phyloP scores from a whole-genome alignment of 345 rosid species.

The Hevea brasiliensis region DNA sequence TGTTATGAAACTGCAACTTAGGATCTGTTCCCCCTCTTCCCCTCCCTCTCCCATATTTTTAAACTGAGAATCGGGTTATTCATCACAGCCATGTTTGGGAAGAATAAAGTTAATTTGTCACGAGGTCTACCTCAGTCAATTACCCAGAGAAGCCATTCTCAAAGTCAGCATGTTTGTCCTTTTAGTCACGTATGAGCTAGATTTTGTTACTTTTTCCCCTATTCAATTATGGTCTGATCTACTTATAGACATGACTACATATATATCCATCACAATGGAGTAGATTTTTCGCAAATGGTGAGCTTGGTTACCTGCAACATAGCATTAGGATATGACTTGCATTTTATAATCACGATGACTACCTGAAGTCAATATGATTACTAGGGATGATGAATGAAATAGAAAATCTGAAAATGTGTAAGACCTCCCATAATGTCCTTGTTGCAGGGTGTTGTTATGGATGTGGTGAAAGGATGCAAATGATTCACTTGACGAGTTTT shows the following conservation, averaged over 20 bases:
- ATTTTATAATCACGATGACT: background rate
- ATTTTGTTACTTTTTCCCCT: background rate
- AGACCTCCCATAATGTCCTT: too few relatives aligned
- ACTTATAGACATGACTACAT: background rate
- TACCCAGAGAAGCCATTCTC: background rate
- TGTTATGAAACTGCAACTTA: too few relatives aligned
- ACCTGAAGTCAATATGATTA: background rate
- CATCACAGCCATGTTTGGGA: background rate
- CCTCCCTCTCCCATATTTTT: too few relatives aligned
- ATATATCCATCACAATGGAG: background rate
- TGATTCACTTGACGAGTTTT: too few relatives aligned
- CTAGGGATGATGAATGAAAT: background rate
- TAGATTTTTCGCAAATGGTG: background rate
- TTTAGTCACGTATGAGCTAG: background rate
- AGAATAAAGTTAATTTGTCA: too few relatives aligned
- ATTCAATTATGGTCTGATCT: background rate
- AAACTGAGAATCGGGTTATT: background rate
- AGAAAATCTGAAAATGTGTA: too few relatives aligned
- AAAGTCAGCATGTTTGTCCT: too few relatives aligned
- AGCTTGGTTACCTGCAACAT: background rate
- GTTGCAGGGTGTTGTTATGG: too few relatives aligned
- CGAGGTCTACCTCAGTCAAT: background rate
- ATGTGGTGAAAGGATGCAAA: too few relatives aligned
- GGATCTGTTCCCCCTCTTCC: too few relatives aligned
- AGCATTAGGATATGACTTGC: too few relatives aligned